Evolutionary conservation across 2,329 filamentous ascomycete genomes (phyloP).

Genomic region (Laburnicola sp.): DNA sequence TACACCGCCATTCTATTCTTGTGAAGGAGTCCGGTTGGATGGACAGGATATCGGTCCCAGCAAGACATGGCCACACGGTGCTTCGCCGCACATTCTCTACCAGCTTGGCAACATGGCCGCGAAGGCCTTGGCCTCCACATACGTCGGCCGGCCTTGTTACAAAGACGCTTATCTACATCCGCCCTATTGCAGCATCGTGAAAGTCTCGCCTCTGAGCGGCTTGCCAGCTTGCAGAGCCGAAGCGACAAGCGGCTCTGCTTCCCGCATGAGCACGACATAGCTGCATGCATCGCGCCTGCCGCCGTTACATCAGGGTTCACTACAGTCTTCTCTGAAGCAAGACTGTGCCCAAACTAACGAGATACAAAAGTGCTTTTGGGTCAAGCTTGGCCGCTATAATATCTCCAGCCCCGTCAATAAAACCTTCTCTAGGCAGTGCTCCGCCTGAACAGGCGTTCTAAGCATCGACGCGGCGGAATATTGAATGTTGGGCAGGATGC

Average conservation of each 20-base stretch:
- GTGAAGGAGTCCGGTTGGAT: slow-evolving; percentile 13
- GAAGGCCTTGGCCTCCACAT: not conserved
- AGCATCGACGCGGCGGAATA: slow-evolving; percentile 27
- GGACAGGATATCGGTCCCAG: slow-evolving; percentile 21
- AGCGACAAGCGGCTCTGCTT: slow-evolving; percentile 36
- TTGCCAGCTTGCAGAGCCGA: slow-evolving; percentile 33
- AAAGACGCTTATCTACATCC: slow-evolving; percentile 22
- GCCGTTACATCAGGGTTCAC: slow-evolving; percentile 35
- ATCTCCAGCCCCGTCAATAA: slow-evolving; percentile 7
- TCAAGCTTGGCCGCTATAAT: not conserved
- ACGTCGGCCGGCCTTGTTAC: slow-evolving; percentile 15
- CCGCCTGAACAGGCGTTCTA: slow-evolving; percentile 36
- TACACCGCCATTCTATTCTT: slow-evolving; percentile 44
- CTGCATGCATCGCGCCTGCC: slow-evolving; percentile 36
- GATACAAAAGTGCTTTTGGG: slow-evolving; percentile 1
- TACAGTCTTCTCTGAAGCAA: slow-evolving; percentile 27
- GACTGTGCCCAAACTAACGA: slow-evolving; percentile 10
- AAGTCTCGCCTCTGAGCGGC: slow-evolving; percentile 23
- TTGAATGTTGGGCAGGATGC: slow-evolving; percentile 20
- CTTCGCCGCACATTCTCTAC: slow-evolving; percentile 22
- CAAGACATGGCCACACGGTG: slow-evolving; percentile 26
- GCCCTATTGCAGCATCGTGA: slow-evolving; percentile 32
- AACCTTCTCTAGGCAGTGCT: slow-evolving; percentile 17
- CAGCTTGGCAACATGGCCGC: slow-evolving; percentile 1
- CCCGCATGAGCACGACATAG: slow-evolving; percentile 43